Conservation (phyloP, 2,329 filamentous ascomycete genomes). For the Orbilia ellipsospora region DNA sequence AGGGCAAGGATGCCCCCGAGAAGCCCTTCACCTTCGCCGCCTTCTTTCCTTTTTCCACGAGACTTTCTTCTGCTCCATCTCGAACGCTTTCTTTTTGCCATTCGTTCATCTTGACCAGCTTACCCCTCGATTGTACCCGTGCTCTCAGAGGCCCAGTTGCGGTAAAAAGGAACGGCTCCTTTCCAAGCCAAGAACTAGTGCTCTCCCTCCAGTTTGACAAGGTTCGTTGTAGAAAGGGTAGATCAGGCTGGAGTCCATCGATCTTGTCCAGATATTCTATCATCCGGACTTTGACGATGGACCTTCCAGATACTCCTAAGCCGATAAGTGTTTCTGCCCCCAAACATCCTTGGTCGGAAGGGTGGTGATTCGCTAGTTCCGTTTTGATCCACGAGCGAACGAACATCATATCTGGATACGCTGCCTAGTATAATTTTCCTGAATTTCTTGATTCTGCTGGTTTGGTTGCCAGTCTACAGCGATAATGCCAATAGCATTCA, state of each 20-base stretch:
- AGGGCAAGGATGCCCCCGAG: conserved; percentile 49
- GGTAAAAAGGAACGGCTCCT: conserved; percentile 55
- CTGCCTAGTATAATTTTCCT: conserved; percentile 39
- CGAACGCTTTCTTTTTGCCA: conserved; percentile 35
- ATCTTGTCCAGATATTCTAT: conserved; percentile 51
- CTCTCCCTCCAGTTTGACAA: conserved; percentile 44
- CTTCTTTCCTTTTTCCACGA: conserved; percentile 48
- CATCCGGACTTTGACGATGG: conserved; percentile 49
- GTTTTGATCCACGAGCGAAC: conserved; percentile 41
- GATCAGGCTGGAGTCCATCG: conserved; percentile 52
- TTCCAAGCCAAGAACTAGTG: conserved; percentile 50
- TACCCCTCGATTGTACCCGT: too few relatives aligned
- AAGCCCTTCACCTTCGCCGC: conserved; percentile 4
- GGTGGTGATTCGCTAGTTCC: conserved; percentile 44
- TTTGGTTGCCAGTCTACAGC: conserved; percentile 6
- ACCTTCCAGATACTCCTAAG: conserved; percentile 55
- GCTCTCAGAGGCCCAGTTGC: conserved; percentile 49
- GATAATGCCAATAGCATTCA: conserved; percentile 12
- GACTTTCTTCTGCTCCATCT: conserved; percentile 23
- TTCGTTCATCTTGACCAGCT: conserved; percentile 36
- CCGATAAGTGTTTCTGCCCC: conserved; percentile 32
- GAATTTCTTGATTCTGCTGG: conserved; percentile 44
- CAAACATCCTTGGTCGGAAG: conserved; percentile 45
- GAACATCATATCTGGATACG: conserved; percentile 37
- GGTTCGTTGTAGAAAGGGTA: conserved; percentile 53